Conservation (phyloP, 805 yeast genomes). For the Ogataea trehaloabstinens region DNA sequence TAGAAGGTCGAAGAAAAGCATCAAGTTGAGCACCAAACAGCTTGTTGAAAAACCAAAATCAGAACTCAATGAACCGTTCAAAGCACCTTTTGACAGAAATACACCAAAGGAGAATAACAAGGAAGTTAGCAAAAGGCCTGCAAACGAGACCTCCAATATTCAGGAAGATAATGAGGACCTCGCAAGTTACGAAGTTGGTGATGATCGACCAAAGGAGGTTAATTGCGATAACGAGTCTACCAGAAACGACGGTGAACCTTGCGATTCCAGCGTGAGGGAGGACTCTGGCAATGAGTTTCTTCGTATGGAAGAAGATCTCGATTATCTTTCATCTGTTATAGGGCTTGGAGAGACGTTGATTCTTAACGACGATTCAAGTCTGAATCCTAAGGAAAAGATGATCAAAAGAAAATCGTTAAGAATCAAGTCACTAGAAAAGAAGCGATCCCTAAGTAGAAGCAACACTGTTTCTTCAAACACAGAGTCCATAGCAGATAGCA, state of each 20-base stretch:
- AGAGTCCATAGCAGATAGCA: conserved; percentile 13
- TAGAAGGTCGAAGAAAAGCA: no score
- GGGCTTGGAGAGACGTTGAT: conserved; percentile 42
- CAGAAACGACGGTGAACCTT: not conserved
- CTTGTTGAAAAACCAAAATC: no score
- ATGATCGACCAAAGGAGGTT: conserved; percentile 7
- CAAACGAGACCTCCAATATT: no score
- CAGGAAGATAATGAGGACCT: conserved; percentile 15
- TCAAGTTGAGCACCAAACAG: no score
- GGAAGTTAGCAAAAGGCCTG: no score
- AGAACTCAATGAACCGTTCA: no score
- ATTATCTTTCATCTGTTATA: conserved; percentile 37
- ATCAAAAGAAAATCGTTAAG: conserved; percentile 32
- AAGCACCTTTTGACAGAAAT: no score
- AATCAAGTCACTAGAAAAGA: conserved; percentile 36
- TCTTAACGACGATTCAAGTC: conserved; percentile 23
- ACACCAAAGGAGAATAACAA: no score
- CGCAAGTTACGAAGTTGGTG: conserved; percentile 18
- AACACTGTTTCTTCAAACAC: conserved; percentile 23
- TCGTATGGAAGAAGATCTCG: conserved; percentile 30
- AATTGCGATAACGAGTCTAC: not conserved
- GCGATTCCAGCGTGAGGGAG: not conserved
- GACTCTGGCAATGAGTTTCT: conserved; percentile 1
- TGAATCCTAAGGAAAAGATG: conserved; percentile 28
- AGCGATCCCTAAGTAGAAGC: conserved; percentile 32